Evolutionary conservation across 805 yeast species (phyloP), one percentile per base, ranked within the genome.

Genomic region (Wickerhamia fluorescens): DNA sequence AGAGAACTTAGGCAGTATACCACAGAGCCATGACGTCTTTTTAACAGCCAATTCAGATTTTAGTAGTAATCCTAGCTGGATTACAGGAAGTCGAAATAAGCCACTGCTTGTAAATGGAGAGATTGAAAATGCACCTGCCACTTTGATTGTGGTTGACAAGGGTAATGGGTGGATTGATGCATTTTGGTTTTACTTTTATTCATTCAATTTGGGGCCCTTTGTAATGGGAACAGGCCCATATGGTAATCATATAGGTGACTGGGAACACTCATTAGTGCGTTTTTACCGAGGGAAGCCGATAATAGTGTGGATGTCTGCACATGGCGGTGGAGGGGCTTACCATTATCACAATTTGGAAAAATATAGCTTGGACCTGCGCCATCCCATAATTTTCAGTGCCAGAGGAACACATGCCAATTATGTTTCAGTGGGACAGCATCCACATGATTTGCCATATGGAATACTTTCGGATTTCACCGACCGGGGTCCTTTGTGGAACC

Each of bases 191-290:
- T 88, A 85, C 49, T 89, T 89, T 49, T 89, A 92, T 51, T 80
- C 95, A 2, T 89, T 89, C 62, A 89, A 89, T 50, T 62, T 84
- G 40, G 98, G 98, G 0, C 96, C 98, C 0, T 89, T 78, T 57
- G 96, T 89, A 7, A 87, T 89, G 96, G 97, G 97, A 3, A 71
- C 73, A 20, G 98, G 98, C 0, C 98, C 98, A 0, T 92, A 81
- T 62, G 98, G 98, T 0, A 83, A 89, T 51, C 98, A 89, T 49
- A 76, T 92, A 19, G 98, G 97, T 5, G 98, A 89, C 59, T 89
- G 98, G 98, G 98, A 89, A 45, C 98, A 89, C 53, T 76, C 94
- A 1, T 58, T 89, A 20, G 89, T 87, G 9, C 65, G 98, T 15
- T 89, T 85, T 49, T 73, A 77, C 45, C 69, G 79, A 3, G 95